Percentiles rank a stretch among this genome's conserved stretches.
These are phyloP conservation scores for Diutina neorugosa DNA, from an alignment of 1,139 yeast genomes.

Conservation along the genomic window DNA sequence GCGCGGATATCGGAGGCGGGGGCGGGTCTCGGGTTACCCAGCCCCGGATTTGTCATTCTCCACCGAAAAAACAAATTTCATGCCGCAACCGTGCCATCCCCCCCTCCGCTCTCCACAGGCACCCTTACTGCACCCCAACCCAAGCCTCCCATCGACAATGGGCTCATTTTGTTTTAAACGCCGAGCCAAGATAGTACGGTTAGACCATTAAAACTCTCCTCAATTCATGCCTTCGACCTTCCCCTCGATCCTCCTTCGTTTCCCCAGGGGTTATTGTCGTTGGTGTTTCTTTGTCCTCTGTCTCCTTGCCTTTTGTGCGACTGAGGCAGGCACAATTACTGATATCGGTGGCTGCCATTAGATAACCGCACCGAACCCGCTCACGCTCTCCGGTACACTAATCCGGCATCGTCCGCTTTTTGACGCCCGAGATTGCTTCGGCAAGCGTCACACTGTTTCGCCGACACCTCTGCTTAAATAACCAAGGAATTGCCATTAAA, in stretches of 20 bases:
- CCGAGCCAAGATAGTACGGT: too few relatives aligned
- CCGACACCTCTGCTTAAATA: too few relatives aligned
- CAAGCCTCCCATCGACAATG: neutral
- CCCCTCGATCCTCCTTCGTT: too few relatives aligned
- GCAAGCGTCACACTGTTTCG: neutral
- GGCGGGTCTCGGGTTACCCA: neutral
- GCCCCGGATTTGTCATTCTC: neutral
- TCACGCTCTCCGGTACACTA: neutral
- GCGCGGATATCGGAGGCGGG: too few relatives aligned
- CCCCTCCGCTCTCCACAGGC: neutral
- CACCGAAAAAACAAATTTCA: neutral
- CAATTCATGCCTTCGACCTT: too few relatives aligned
- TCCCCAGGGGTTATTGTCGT: too few relatives aligned
- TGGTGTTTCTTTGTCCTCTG: too few relatives aligned
- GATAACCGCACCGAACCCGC: neutral
- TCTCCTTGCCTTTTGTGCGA: too few relatives aligned
- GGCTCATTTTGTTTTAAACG: too few relatives aligned
- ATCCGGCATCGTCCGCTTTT: neutral
- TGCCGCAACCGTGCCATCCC: neutral
- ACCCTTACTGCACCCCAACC: neutral
- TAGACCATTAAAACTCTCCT: too few relatives aligned
- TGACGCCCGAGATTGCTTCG: neutral
- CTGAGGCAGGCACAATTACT: neutral
- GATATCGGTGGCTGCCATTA: neutral
- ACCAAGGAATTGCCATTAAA: too few relatives aligned